phyloP scores from a whole-genome alignment of 305 asterid genomes.

The Fraxinus latifolia region DNA sequence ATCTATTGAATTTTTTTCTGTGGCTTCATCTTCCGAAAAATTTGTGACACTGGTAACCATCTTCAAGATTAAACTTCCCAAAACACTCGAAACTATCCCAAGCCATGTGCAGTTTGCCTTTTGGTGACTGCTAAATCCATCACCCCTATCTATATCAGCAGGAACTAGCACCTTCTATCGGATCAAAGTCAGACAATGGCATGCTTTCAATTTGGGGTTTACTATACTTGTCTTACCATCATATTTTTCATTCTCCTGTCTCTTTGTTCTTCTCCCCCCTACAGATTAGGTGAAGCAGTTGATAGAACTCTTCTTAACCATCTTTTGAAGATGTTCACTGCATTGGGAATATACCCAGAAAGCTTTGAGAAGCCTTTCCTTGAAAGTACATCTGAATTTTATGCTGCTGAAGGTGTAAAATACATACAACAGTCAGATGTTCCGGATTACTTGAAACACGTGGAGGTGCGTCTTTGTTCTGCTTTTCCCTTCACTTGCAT shows the following conservation, averaged over 20 bases:
- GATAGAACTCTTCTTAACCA: constrained; percentile 95
- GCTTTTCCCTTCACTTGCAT: constrained; percentile 9
- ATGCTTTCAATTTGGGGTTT: not conserved
- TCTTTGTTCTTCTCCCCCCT: constrained; percentile 17
- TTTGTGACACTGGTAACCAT: not conserved
- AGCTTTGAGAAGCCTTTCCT: constrained; percentile 98
- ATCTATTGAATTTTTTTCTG: not conserved
- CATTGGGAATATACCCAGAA: constrained; percentile 87
- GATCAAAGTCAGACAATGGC: not conserved
- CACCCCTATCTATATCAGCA: not conserved
- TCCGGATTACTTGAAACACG: constrained; percentile 90
- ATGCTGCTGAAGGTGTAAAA: constrained; percentile 94
- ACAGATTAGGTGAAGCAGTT: constrained; percentile 81
- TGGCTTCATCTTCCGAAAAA: not conserved
- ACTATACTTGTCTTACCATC: not conserved
- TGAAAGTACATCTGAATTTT: constrained; percentile 86
- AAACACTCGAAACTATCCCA: not conserved
- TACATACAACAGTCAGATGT: constrained; percentile 95
- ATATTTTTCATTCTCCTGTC: constrained; percentile 19
- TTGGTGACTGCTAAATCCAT: not conserved
- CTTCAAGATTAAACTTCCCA: not conserved
- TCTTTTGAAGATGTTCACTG: constrained; percentile 96
- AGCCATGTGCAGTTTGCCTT: not conserved
- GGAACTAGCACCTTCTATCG: not conserved
- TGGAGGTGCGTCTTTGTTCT: constrained; percentile 57